Base-by-base conservation (phyloP, 2,329 filamentous ascomycete genomes). In the Allantophomopsis cytisporea region DNA sequence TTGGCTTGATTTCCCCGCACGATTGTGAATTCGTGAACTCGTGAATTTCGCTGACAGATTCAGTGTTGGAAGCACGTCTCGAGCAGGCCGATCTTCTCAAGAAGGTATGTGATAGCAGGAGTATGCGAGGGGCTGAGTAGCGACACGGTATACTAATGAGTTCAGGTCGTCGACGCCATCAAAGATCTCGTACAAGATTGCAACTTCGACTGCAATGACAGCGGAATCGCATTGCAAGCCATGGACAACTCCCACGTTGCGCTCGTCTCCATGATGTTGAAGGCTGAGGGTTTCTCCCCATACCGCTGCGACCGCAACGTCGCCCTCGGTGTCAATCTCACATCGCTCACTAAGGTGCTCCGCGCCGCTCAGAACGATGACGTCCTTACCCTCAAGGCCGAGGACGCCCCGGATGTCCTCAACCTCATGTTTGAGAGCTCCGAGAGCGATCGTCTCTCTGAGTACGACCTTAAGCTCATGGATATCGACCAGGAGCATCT, bases 171-270 rank as follows among this genome's bases (percentile, higher is more conserved):
- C 56, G 93, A 98, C 61, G 86, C 93, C 54, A 95, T 98, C 79
- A 96, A 95, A 67, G 91, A 98, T 57, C 79, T 98, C 38, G 91
- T 98, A 39, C 91, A 96, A 65, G 91, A 98, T 68, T 98, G 91
- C 80, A 98, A 98, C 69, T 98, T 98, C 68, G 91, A 98, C 73
- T 98, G 93, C 82, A 98, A 96, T 82, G 93, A 98, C 73, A 89
- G 86, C 40, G 91, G 91, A 46, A 91, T 98, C 57, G 88, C 89
- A 38, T 83, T 98, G 41, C 91, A 98, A 66, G 91, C 91, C 57
- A 98, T 98, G 93, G 91, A 98, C 72, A 98, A 96, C 76, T 96
- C 88, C 38, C 91, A 98, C 66, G 91, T 98, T 54, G 91, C 91
- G 46, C 84, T 98, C 40, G 91, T 98, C 39, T 95, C 91, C 50